Conservation (phyloP, 305 asterid genomes). For the Fraxinus greggii region DNA sequence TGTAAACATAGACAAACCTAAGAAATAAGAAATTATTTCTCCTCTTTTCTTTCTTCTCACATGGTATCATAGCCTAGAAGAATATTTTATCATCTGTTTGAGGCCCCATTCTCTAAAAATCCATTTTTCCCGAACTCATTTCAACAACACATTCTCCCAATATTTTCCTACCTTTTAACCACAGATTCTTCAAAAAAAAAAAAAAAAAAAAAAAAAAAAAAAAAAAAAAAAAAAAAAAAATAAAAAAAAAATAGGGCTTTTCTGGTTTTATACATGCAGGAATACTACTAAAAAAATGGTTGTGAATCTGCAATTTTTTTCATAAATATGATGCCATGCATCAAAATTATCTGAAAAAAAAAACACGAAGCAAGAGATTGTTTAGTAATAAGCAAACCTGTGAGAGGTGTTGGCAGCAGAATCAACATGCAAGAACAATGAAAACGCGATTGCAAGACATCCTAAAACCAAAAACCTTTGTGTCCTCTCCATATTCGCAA, state of each 20-base stretch:
- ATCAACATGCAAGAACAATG: slow-evolving; percentile 23
- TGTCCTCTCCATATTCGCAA: slow-evolving; percentile 21
- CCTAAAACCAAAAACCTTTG: neutral
- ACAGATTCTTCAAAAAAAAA: too few relatives aligned
- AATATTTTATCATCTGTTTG: neutral
- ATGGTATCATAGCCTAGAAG: neutral
- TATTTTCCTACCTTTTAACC: too few relatives aligned
- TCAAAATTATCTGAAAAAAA: neutral
- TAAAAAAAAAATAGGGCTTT: neutral
- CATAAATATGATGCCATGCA: neutral
- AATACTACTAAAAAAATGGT: neutral
- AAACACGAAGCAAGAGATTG: neutral
- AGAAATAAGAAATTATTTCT: neutral
- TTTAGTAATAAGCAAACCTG: slow-evolving; percentile 4
- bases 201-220: too few relatives aligned
- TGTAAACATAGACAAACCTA: neutral
- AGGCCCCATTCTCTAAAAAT: too few relatives aligned
- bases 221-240: too few relatives aligned
- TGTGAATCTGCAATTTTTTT: neutral
- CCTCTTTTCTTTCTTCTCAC: neutral
- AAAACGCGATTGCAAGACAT: slow-evolving; percentile 17
- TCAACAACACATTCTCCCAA: neutral
- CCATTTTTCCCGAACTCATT: neutral
- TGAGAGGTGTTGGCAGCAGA: slow-evolving; percentile 9
- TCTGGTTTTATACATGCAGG: neutral